These are phyloP conservation scores for Asterophora lycoperdoides DNA, from an alignment of 768 basidiomycete genomes.

Conservation along the genomic window DNA sequence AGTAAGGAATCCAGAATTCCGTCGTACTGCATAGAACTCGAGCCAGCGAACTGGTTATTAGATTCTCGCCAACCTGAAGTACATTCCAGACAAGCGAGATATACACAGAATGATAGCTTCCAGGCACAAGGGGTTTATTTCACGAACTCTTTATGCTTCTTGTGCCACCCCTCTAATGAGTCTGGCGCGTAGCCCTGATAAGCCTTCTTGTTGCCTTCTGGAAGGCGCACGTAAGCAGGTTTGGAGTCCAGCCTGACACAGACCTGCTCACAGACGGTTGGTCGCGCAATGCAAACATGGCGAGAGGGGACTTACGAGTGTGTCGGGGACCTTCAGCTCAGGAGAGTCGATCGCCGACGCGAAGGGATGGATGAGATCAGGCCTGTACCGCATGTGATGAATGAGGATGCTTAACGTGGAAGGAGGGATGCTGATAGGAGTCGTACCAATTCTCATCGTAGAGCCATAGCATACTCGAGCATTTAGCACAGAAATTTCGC, in stretches of 20 bases:
- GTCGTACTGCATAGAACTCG: no score
- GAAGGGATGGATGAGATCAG: conserved; percentile 62
- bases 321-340: conserved; percentile 45
- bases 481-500: conserved; percentile 59
- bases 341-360: conserved; percentile 64
- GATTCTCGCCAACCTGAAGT: no score
- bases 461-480: conserved; percentile 65
- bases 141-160: conserved; percentile 32
- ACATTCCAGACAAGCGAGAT: background rate
- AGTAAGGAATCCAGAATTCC: no score
- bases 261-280: conserved; percentile 28
- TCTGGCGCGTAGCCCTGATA: conserved; percentile 40
- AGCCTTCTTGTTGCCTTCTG: conserved; percentile 44
- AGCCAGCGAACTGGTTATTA: no score
- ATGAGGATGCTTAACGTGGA: background rate
- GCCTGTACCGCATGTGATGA: conserved; percentile 34
- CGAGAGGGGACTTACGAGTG: conserved; percentile 12
- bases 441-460: conserved; percentile 52
- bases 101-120: no score
- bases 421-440: background rate
- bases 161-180: conserved; percentile 60
- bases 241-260: conserved; percentile 30
- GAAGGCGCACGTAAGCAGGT: conserved; percentile 46
- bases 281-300: background rate
- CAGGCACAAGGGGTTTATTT: no score